Base-by-base conservation (phyloP, 352 stramenopile species). In the Globisporangium nunn region DNA sequence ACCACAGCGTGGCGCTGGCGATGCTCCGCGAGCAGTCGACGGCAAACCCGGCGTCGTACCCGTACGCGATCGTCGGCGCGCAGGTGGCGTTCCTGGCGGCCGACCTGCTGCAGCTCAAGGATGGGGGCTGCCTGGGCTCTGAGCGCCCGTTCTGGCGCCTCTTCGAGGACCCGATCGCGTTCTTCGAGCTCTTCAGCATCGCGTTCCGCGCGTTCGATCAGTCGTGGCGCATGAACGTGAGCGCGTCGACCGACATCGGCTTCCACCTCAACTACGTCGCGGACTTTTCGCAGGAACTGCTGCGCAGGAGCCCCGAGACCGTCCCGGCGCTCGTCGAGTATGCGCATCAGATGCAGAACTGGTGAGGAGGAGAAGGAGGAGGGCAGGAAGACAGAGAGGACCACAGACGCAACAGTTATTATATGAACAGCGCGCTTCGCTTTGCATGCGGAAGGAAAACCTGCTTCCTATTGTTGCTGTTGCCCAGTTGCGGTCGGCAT, bases 121-220 rank as follows among this genome's bases (percentile, higher is more conserved):
- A 90, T 43, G 84, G 84, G 7, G 74, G 70, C 4, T 94, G 82
- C 53, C 59, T 94, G 17, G 84, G 82, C 8, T 72, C 71, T 0
- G 84, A 91, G 62, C 78, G 82, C 7, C 79, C 82, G 29, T 94
- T 92, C 59, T 94, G 84, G 84, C 80, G 78, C 7, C 66, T 92
- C 1, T 94, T 94, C 65, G 84, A 94, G 52, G 84, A 94, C 64
- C 80, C 84, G 0, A 83, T 92, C 39, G 81, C 76, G 3, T 89
- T 92, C 58, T 91, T 78, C 50, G 84, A 94, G 61, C 70, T 94
- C 10, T 94, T 85, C 48, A 83, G 76, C 43, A 65, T 94, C 58
- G 68, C 75, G 12, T 87, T 91, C 57, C 79, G 80, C 31, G 72
- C 75, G 3, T 91, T 90, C 52, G 74, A 92, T 49, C 62, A 81